Conservation (phyloP, 352 stramenopile species). For the Globisporangium orthogonon region DNA sequence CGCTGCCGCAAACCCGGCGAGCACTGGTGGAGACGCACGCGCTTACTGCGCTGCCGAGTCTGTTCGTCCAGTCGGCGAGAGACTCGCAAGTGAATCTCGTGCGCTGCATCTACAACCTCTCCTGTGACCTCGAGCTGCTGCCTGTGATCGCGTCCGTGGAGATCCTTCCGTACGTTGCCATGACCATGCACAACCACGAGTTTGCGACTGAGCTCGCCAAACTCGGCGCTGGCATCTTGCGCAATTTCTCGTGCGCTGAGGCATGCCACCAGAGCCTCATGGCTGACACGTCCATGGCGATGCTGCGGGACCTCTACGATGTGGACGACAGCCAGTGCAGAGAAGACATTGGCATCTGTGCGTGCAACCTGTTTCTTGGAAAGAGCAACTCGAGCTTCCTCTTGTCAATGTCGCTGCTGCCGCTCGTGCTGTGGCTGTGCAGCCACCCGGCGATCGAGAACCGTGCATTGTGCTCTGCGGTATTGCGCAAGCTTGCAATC, state of each 20-base stretch:
- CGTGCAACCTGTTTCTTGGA: conserved; percentile 66
- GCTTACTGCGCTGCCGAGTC: conserved; percentile 19
- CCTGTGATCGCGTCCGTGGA: conserved; percentile 11
- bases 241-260: conserved; percentile 39
- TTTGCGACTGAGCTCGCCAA: conserved; percentile 13
- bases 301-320: conserved; percentile 45
- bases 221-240: conserved; percentile 31
- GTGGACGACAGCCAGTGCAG: conserved; percentile 34
- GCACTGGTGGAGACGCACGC: conserved; percentile 10
- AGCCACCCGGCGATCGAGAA: conserved; percentile 18
- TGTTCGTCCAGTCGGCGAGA: conserved; percentile 26
- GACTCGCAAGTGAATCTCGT: conserved; percentile 39
- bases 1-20: conserved; percentile 27
- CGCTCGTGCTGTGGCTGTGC: conserved; percentile 53
- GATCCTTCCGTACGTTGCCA: conserved; percentile 18
- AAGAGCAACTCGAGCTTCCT: conserved; percentile 53
- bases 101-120: conserved; percentile 56
- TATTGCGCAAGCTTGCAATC: conserved; percentile 59
- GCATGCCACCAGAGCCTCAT: conserved; percentile 35
- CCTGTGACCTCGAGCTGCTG: conserved; percentile 33
- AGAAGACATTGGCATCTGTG: conserved; percentile 45
- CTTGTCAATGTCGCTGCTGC: conserved; percentile 35
- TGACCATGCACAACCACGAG: conserved; percentile 16
- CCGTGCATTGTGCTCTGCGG: conserved; percentile 41
- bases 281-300: conserved; percentile 27